Evolutionary conservation across 345 rosid genomes (phyloP), one percentile per base, ranked within the genome.

Genomic region (Noccaea bulbosa): DNA sequence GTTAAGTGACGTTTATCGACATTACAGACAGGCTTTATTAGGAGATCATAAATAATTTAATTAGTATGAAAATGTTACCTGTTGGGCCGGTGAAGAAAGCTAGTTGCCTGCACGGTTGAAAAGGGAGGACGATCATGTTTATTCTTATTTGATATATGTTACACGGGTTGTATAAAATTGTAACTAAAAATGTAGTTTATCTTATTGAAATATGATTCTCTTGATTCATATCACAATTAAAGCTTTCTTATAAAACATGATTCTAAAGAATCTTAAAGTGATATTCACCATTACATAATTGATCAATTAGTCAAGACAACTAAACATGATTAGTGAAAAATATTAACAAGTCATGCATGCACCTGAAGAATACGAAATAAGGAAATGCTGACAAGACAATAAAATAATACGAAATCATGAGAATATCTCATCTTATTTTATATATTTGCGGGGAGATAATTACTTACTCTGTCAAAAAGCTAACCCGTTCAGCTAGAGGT

Each of bases 381-480:
- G 30, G 30, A 27, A 27, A 27, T 27, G 30, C 30, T 27, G 30
- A 1, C 30, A 27, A 27, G 4, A 27, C 30, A 27, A 27, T 27
- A 27, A 27, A 27, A 27, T 35, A 35, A 14, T 52, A 30, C 16
- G 17, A 52, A 51, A 51, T 50, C 6, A 50, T 24, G 7, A 35
- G 8, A 49, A n/a, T 12, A 2, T 27, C 30, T 27, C 30, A 27
- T 27, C 30, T 27, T 27, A 27, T 27, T 27, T 33, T 33, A 33
- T 33, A 5, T 33, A 5, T 9, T 24, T 12, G 20, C 3, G 30
- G 5, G 34, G 22, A 8, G 53, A 66, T 30, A 57, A 32, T 2
- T 8, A 74, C 92, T 86, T 88, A 93, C 98, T 89, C 98, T 2
- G 98, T 93, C 67, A 91, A 77, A 75, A 91, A 93, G 85, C 98